Evolutionary conservation across 2,329 filamentous ascomycete genomes (phyloP), one percentile per base, ranked within the genome.

Genomic region (Neopestalotiopsis sp.): DNA sequence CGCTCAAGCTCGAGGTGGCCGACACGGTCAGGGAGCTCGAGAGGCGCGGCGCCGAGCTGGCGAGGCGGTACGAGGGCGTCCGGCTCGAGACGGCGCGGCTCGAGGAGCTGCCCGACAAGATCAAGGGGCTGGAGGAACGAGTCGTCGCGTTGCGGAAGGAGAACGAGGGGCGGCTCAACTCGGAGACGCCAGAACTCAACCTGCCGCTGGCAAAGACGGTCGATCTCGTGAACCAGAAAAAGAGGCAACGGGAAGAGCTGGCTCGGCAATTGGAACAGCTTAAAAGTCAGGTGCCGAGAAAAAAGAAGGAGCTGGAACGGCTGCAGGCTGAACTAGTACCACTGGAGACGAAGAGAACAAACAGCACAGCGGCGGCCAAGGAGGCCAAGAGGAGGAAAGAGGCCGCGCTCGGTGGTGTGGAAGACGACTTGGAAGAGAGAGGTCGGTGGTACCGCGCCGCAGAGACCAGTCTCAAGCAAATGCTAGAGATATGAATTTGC

Each of bases 1-100:
- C 88, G 57, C 90, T 93, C 75, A 98, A 98, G 82, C 85, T 88
- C 17, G 91, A 95, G 70, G 94, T 97, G 1, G 89, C 89, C 12
- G 86, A 88, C 56, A 88, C 95, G 84, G 90, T 97, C 17, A 81
- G 84, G 28, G 90, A 92, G 70, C 86, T 98, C 73, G 94, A 97
- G 77, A 80, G 78, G 66, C 88, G 87, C 70, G 90, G 89, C 0
- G 82, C 85, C 62, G 86, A 89, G 40, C 80, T 95, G 67, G 86
- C 84, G 71, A 80, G 79, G 65, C 85, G 84, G 65, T 87, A 90
- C 71, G 84, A 89, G 73, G 78, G 73, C 32, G 80, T 89, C 24
- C 78, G 83, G 70, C 74, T 84, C 32, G 85, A 89, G 73, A 86
- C 82, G 2, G 76, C 81, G 30, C 81, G 79, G 69, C 75, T 90